Conservation (phyloP, 352 stramenopile genomes). For the Phytopythium ostracodes region DNA sequence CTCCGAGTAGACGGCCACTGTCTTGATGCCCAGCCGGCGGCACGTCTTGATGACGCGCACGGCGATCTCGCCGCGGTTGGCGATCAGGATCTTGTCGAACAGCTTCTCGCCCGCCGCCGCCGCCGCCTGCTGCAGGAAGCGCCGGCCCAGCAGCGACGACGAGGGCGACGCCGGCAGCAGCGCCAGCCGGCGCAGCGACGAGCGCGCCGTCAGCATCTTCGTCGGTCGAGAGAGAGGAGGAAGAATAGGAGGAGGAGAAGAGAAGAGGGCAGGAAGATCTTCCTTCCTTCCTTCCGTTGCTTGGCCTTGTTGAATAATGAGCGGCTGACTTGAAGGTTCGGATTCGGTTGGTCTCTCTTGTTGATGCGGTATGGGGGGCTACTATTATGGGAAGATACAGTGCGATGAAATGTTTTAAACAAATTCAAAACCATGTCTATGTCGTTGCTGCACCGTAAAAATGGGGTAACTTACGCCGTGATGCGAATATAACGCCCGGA, state of each 20-base stretch:
- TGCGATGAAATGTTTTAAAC: no score
- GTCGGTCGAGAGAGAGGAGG: background rate
- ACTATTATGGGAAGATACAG: no score
- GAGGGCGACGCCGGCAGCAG: background rate
- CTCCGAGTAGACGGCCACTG: slow-evolving; percentile 93
- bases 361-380: no score
- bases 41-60: slow-evolving; percentile 92
- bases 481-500: no score
- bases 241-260: background rate
- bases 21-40: slow-evolving; percentile 88
- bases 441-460: no score
- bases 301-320: no score
- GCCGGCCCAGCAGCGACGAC: slow-evolving; percentile 1
- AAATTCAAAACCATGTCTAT: no score
- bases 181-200: slow-evolving; percentile 11
- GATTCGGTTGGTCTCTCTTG: no score
- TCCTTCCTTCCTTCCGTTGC: background rate
- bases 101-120: slow-evolving; percentile 39
- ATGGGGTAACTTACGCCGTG: no score
- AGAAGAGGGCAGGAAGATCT: no score
- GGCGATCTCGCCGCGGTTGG: slow-evolving; percentile 93
- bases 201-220: slow-evolving; percentile 25
- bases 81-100: slow-evolving; percentile 92
- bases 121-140: slow-evolving; percentile 11
- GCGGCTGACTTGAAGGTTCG: no score